Conservation (phyloP, 2,329 filamentous ascomycete genomes). For the Aspergillus pseudotamarii region DNA sequence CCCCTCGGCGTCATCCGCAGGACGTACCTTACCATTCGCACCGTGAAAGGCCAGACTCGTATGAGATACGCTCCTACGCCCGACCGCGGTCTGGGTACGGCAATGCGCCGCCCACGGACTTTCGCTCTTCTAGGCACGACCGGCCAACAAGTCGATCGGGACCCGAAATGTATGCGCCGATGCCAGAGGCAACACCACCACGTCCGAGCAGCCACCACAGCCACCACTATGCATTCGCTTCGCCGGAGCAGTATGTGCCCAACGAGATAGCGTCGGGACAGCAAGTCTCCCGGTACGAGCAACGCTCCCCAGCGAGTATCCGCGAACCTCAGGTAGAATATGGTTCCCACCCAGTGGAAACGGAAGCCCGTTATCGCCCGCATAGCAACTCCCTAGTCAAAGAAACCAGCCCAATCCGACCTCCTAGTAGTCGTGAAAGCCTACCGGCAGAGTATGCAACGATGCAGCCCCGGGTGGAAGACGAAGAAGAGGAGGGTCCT, state of each 20-base stretch:
- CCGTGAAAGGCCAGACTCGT: slow-evolving; percentile 23
- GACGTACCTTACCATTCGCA: slow-evolving; percentile 25
- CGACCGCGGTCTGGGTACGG: slow-evolving; percentile 31
- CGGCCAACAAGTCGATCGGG: slow-evolving; percentile 19
- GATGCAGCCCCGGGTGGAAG: slow-evolving; percentile 53
- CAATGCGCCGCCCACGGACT: slow-evolving; percentile 25
- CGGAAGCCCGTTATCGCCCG: slow-evolving; percentile 25
- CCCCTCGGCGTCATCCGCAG: slow-evolving; percentile 22
- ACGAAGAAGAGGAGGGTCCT: slow-evolving; percentile 44
- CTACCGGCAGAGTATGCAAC: slow-evolving; percentile 44
- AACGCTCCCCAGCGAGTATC: slow-evolving; percentile 18
- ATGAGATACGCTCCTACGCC: slow-evolving; percentile 27
- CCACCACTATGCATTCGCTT: slow-evolving; percentile 21
- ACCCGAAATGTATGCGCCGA: slow-evolving; percentile 11
- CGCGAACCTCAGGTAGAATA: slow-evolving; percentile 27
- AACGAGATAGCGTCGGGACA: slow-evolving; percentile 27
- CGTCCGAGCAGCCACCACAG: slow-evolving; percentile 22
- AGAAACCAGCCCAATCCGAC: slow-evolving; percentile 26
- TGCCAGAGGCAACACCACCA: slow-evolving; percentile 7
- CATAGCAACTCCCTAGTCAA: slow-evolving; percentile 32
- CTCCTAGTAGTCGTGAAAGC: slow-evolving; percentile 26
- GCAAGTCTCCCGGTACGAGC: slow-evolving; percentile 22
- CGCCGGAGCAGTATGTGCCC: slow-evolving; percentile 29
- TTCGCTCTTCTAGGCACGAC: slow-evolving; percentile 26
- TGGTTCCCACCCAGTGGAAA: slow-evolving; percentile 17